A percentile compares a stretch with the other conserved stretches of the same genome.
phyloP scores from a whole-genome alignment of 805 yeast species.

The Myxozyma mucilagina region DNA sequence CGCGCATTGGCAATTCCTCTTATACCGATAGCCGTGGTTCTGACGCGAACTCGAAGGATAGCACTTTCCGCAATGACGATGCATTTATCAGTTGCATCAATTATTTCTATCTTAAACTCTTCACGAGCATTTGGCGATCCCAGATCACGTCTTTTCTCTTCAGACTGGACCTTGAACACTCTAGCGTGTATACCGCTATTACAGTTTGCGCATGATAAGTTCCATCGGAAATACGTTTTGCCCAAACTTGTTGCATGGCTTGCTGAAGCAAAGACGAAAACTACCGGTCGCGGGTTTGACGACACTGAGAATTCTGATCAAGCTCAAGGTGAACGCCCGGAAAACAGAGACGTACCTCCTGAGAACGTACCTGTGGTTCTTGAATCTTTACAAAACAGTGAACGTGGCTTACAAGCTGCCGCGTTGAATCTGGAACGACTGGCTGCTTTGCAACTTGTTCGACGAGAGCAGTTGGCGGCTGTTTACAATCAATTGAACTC shows the following conservation, averaged over 20 bases:
- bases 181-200: background rate
- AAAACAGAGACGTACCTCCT: background rate
- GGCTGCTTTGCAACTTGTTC: background rate
- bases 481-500: background rate
- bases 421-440: background rate
- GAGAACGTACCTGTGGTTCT: background rate
- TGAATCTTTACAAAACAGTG: background rate
- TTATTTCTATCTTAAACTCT: background rate
- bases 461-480: background rate
- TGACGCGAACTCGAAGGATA: background rate
- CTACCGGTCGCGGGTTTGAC: background rate
- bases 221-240: background rate
- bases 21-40: conserved; percentile 1
- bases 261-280: background rate
- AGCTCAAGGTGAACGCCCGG: background rate
- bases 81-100: background rate
- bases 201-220: background rate
- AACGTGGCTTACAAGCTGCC: background rate
- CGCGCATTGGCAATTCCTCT: background rate
- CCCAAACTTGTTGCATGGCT: conserved; percentile 2
- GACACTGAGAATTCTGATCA: background rate
- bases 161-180: background rate
- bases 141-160: background rate
- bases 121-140: background rate
- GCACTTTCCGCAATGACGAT: background rate